phyloP scores from a whole-genome alignment of 2,329 filamentous ascomycete genomes.

The Penicillium sp. region DNA sequence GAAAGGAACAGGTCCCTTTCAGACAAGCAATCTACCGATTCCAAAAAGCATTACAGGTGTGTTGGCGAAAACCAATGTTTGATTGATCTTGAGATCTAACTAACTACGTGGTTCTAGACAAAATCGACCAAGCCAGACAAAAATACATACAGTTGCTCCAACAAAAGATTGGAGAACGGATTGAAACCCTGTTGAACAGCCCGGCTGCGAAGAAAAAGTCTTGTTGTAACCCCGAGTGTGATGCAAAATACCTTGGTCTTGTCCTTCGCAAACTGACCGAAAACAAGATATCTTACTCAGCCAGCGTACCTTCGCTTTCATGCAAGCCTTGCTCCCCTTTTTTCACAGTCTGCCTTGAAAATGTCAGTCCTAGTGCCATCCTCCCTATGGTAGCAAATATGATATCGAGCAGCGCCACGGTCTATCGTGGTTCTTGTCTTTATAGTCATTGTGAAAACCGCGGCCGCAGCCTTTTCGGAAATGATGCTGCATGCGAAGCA shows the following conservation, averaged over 20 bases:
- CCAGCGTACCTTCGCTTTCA: not conserved
- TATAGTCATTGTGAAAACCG: not conserved
- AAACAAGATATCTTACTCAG: not conserved
- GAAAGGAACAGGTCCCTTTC: not conserved
- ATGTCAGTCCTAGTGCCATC: not conserved
- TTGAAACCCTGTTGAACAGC: not conserved
- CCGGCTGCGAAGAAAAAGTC: rapidly evolving
- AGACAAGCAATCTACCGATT: not conserved
- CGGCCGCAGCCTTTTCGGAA: not conserved
- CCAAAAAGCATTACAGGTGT: not conserved
- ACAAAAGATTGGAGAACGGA: not conserved
- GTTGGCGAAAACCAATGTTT: not conserved
- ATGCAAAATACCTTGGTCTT: not conserved
- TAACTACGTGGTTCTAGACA: not conserved
- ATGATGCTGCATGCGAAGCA: not conserved
- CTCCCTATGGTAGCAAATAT: not conserved
- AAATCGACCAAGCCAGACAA: not conserved
- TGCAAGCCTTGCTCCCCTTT: not conserved
- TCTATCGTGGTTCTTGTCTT: too few relatives aligned
- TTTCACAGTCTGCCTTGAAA: not conserved
- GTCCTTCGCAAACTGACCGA: not conserved
- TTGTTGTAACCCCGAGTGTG: not conserved
- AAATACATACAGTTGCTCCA: not conserved
- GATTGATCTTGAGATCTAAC: not conserved
- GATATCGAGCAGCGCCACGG: too few relatives aligned